Conservation (phyloP, 495 filamentous ascomycete species). For the Lophiostoma macrostomum region DNA sequence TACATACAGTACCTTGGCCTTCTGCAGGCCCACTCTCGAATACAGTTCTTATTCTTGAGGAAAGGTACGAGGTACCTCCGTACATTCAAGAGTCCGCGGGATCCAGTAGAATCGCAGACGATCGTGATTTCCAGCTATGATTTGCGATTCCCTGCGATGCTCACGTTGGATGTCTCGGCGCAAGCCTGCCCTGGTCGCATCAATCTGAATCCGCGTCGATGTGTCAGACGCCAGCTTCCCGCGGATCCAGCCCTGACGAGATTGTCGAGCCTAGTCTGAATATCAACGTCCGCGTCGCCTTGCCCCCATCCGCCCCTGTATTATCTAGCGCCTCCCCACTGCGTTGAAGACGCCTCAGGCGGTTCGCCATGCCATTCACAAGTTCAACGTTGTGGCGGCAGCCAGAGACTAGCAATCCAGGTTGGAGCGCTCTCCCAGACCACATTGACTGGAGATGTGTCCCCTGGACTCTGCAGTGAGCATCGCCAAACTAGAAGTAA, state of each 20-base stretch:
- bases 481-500: too few species aligned
- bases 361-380: background rate
- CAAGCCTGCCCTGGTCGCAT: background rate
- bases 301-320: conserved; percentile 6
- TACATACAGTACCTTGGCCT: background rate
- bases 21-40: background rate
- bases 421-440: too few species aligned
- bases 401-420: too few species aligned
- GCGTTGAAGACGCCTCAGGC: background rate
- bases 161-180: conserved; percentile 9
- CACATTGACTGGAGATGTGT: too few species aligned
- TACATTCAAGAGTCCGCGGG: background rate
- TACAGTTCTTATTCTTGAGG: background rate
- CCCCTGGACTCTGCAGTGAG: too few species aligned
- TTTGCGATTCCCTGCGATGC: conserved; percentile 8
- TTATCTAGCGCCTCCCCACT: conserved; percentile 2
- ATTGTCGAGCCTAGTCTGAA: conserved; percentile 2
- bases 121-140: conserved; percentile 14
- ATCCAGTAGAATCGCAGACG: background rate
- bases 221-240: conserved; percentile 1
- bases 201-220: background rate
- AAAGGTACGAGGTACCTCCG: background rate
- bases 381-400: background rate
- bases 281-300: conserved; percentile 21
- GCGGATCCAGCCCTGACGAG: background rate